Percentiles rank a stretch among this genome's conserved stretches.
Evolutionary conservation across 148 eudicot genomes (phyloP).

Genomic region (Rhododendron ferrugineum): DNA sequence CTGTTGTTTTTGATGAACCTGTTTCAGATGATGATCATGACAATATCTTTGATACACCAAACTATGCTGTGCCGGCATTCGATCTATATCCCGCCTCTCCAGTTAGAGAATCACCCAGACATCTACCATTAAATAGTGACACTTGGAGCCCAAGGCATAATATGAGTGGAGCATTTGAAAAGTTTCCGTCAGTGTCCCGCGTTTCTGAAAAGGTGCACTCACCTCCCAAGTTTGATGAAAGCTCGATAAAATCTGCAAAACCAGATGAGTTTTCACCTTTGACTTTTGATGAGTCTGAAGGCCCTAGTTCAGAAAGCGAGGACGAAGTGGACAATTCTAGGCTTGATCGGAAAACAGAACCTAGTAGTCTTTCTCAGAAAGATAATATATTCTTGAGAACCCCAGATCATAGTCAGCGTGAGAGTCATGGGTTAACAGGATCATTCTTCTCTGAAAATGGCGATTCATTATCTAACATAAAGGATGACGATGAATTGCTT

Average conservation of each 20-base stretch:
- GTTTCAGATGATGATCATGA: constrained; percentile 47
- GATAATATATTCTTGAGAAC: constrained; percentile 12
- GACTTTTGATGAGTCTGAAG: constrained; percentile 61
- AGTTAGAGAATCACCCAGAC: constrained; percentile 23
- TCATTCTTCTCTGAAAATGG: constrained; percentile 13
- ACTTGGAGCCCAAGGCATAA: constrained; percentile 23
- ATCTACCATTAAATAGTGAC: constrained; percentile 7
- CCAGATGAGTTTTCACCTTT: constrained; percentile 35
- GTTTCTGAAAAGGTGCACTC: constrained; percentile 17
- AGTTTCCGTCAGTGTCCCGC: constrained; percentile 11
- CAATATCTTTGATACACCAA: constrained; percentile 23
- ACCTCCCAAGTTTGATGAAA: constrained; percentile 38
- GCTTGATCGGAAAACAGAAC: constrained; percentile 15
- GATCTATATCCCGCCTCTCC: constrained; percentile 24
- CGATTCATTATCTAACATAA: constrained; percentile 15
- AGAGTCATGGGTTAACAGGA: constrained; percentile 10
- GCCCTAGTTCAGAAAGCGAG: constrained; percentile 51
- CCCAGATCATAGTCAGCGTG: constrained; percentile 11
- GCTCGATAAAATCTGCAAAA: constrained; percentile 28
- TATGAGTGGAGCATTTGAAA: constrained; percentile 13
- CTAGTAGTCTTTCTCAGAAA: constrained; percentile 11
- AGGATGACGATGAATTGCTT: constrained; percentile 19
- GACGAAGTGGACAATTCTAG: constrained; percentile 29
- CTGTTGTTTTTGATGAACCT: constrained; percentile 42
- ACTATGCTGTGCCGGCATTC: constrained; percentile 29